A percentile compares a stretch with the other conserved stretches of the same genome.
Evolutionary conservation across 768 basidiomycete genomes (phyloP).

Genomic region (Suillus subalutaceus): DNA sequence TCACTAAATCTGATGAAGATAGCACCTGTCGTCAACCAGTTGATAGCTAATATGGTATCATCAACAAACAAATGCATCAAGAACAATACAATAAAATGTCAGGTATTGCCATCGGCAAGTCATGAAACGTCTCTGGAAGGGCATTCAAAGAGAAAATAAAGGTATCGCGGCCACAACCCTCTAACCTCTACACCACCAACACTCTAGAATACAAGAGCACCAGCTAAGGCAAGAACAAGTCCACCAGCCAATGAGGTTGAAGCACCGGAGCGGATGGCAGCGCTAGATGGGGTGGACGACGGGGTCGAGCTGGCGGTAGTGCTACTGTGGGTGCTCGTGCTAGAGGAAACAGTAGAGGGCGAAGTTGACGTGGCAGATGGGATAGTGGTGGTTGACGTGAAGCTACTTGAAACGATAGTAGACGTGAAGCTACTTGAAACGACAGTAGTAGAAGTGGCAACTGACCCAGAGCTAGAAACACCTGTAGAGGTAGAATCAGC

Average conservation of each 20-base stretch:
- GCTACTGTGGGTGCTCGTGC: slow-evolving; percentile 4
- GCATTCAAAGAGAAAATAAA: slow-evolving; percentile 5
- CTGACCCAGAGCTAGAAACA: slow-evolving; percentile 3
- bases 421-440: slow-evolving; percentile 10
- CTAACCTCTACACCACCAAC: slow-evolving; percentile 5
- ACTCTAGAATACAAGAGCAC: slow-evolving; percentile 23
- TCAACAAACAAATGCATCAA: not conserved
- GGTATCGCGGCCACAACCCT: slow-evolving; percentile 8
- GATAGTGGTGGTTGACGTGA: slow-evolving; percentile 12
- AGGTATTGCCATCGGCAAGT: slow-evolving; percentile 11
- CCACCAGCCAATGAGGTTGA: slow-evolving; percentile 24
- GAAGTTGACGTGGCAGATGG: slow-evolving; percentile 28
- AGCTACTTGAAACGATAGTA: slow-evolving; percentile 9
- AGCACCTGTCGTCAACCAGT: not conserved
- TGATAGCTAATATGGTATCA: not conserved
- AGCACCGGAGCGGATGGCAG: slow-evolving; percentile 26
- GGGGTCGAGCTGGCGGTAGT: slow-evolving; percentile 2
- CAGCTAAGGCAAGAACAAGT: slow-evolving; percentile 25
- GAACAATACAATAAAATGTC: slow-evolving; percentile 25
- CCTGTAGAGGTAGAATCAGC: slow-evolving; percentile 16
- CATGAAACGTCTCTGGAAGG: slow-evolving; percentile 12
- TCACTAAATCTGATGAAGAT: not conserved
- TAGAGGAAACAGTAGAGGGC: slow-evolving; percentile 19
- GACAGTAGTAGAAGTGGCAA: not conserved
- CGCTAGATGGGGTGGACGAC: slow-evolving; percentile 21